These are phyloP conservation scores for Fusarium staphyleae DNA, from an alignment of 2,329 filamentous ascomycete genomes.

Conservation along the genomic window DNA sequence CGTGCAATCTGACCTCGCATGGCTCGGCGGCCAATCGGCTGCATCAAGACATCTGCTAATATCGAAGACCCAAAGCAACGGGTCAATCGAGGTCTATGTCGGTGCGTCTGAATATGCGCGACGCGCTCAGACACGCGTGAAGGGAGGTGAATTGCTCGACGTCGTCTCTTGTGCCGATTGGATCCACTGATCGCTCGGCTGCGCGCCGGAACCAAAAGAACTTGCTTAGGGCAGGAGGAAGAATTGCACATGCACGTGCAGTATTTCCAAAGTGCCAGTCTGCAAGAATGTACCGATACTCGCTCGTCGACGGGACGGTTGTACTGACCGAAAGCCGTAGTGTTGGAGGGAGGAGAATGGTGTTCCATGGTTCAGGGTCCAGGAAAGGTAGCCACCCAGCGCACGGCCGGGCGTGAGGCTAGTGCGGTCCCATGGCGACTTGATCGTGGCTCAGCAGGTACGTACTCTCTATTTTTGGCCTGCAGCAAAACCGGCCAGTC, in stretches of 20 bases:
- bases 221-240: conserved; percentile 16
- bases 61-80: conserved; percentile 22
- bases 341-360: conserved; percentile 11
- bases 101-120: conserved; percentile 16
- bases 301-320: conserved; percentile 9
- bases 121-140: conserved; percentile 27
- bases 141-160: conserved; percentile 8
- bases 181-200: conserved; percentile 36
- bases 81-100: conserved; percentile 1
- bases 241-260: conserved; percentile 32
- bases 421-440: conserved; percentile 14
- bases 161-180: conserved; percentile 14
- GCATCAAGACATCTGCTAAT: conserved; percentile 13
- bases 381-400: conserved; percentile 8
- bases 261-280: conserved; percentile 4
- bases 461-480: conserved; percentile 7
- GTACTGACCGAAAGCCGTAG: conserved; percentile 27
- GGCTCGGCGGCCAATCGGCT: conserved; percentile 31
- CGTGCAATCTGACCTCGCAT: conserved; percentile 35
- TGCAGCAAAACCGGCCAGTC: conserved; percentile 24
- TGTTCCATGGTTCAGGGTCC: conserved; percentile 18
- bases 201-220: conserved; percentile 12
- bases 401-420: conserved; percentile 5
- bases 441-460: conserved; percentile 32
- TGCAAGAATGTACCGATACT: conserved; percentile 38